Evolutionary conservation across 768 basidiomycete genomes (phyloP).

Genomic region (Lyophyllum shimeji): DNA sequence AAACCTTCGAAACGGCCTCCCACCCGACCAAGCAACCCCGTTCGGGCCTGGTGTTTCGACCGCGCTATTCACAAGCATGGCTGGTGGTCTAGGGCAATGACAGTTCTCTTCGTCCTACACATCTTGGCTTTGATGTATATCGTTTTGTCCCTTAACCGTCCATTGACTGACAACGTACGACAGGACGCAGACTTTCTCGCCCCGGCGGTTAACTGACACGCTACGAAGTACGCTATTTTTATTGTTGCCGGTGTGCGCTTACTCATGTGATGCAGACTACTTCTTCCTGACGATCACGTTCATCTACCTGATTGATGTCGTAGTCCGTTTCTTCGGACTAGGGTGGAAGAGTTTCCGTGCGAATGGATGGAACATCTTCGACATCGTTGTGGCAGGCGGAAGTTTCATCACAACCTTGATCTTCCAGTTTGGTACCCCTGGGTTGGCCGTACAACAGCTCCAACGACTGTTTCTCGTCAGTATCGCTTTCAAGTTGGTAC

Average conservation of each 20-base stretch:
- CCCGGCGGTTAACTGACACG: slow-evolving; percentile 45
- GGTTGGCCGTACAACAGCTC: slow-evolving; percentile 60
- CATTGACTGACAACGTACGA: slow-evolving; percentile 4
- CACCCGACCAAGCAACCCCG: slow-evolving; percentile 44
- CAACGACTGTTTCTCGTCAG: slow-evolving; percentile 92
- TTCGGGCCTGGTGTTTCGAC: slow-evolving; percentile 89
- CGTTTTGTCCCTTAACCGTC: not conserved
- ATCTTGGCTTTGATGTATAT: slow-evolving; percentile 81
- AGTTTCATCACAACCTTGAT: slow-evolving; percentile 82
- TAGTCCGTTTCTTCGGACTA: slow-evolving; percentile 78
- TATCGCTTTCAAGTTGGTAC: slow-evolving; percentile 93
- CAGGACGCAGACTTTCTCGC: slow-evolving; percentile 81
- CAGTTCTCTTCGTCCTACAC: slow-evolving; percentile 75
- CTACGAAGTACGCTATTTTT: slow-evolving; percentile 53
- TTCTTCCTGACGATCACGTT: slow-evolving; percentile 75
- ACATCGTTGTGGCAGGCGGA: slow-evolving; percentile 76
- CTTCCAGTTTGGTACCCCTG: slow-evolving; percentile 52
- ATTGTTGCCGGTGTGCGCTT: not conserved
- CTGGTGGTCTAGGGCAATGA: slow-evolving; percentile 86
- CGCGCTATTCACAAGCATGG: slow-evolving; percentile 91
- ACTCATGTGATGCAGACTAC: slow-evolving; percentile 46
- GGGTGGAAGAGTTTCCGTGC: slow-evolving; percentile 83
- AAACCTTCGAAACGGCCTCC: slow-evolving; percentile 82
- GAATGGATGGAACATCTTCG: slow-evolving; percentile 95
- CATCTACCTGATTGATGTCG: slow-evolving; percentile 75